Conservation (phyloP, 208 protist genomes). For the Trypanosoma scelopori region DNA sequence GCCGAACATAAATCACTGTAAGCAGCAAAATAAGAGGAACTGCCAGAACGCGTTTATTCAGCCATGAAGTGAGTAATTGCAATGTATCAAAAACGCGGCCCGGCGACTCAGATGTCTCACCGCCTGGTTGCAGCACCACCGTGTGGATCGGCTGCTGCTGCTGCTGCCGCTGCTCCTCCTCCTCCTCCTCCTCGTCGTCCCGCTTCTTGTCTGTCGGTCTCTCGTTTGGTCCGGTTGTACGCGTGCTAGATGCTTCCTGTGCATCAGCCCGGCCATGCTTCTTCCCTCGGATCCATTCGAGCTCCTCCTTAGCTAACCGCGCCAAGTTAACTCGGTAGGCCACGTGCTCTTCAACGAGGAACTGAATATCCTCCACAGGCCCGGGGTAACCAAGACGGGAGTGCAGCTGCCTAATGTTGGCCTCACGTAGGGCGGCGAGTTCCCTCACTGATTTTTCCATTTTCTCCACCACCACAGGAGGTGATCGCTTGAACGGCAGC, state of each 20-base stretch:
- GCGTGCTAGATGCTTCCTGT: neutral
- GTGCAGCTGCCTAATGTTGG: constrained; percentile 44
- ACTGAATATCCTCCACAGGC: constrained; percentile 59
- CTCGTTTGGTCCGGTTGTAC: neutral
- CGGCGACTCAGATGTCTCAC: neutral
- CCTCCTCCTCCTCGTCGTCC: neutral
- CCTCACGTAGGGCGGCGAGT: constrained; percentile 38
- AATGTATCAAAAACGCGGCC: neutral
- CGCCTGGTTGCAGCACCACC: neutral
- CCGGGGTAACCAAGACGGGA: constrained; percentile 42
- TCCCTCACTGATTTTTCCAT: constrained; percentile 20
- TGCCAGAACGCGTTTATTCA: neutral
- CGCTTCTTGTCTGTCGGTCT: neutral
- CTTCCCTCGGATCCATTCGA: constrained; percentile 40
- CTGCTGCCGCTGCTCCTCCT: neutral
- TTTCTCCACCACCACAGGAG: constrained; percentile 27
- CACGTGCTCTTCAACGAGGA: constrained; percentile 76
- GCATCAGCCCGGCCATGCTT: neutral
- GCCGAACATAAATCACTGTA: constrained; percentile 8
- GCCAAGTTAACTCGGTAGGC: constrained; percentile 53
- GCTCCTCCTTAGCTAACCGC: constrained; percentile 43
- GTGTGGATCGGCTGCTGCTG: neutral
- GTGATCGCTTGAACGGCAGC: constrained; percentile 5
- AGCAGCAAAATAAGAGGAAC: constrained; percentile 1
- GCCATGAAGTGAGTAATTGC: constrained; percentile 1